These are phyloP conservation scores for Botrytis sinoallii DNA, from an alignment of 2,329 filamentous ascomycete species.

Conservation along the genomic window DNA sequence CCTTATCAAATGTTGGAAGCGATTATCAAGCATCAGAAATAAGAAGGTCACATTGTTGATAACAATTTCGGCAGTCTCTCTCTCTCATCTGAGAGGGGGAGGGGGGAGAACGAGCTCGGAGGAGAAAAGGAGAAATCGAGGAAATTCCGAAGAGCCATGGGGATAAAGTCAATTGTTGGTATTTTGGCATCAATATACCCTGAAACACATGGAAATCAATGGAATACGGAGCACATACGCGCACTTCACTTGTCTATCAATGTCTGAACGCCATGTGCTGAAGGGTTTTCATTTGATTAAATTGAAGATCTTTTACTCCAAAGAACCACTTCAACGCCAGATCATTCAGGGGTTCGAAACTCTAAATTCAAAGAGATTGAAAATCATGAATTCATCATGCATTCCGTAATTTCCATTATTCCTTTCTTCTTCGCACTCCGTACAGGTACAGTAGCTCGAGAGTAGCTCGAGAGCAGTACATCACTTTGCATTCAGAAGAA, in stretches of 20 bases:
- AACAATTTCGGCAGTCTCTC: not conserved
- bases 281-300: not conserved
- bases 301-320: conserved; percentile 9
- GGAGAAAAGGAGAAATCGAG: not conserved
- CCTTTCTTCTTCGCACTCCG: not conserved
- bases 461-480: not conserved
- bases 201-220: not conserved
- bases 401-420: not conserved
- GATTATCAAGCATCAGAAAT: not conserved
- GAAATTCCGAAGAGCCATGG: not conserved
- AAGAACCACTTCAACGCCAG: not conserved
- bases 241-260: conserved; percentile 1
- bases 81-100: not conserved
- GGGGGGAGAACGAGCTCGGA: no score
- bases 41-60: not conserved
- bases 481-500: not conserved
- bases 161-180: not conserved
- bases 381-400: conserved; percentile 6
- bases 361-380: conserved; percentile 5
- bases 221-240: not conserved
- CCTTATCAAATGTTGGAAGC: not conserved
- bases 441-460: not conserved
- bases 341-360: conserved; percentile 11
- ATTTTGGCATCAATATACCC: not conserved
- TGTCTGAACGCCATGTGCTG: not conserved